Percentiles rank a stretch among this genome's conserved stretches.
phyloP scores from a whole-genome alignment of 495 filamentous ascomycete genomes.

The Xylaria grammica region DNA sequence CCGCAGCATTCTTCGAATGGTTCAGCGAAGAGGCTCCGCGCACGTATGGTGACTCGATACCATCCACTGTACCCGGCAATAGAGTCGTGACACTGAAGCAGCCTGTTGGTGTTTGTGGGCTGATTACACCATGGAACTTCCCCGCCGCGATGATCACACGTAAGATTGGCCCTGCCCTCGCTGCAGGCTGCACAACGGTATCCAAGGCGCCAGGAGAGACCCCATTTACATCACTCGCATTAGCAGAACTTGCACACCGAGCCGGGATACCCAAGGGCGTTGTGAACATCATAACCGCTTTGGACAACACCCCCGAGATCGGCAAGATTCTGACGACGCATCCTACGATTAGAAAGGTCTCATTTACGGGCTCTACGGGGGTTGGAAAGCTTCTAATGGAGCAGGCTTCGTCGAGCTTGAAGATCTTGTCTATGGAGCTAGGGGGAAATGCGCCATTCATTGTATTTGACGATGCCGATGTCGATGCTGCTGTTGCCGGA shows the following conservation, averaged over 20 bases:
- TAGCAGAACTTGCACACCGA: conserved; percentile 80
- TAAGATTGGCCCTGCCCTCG: conserved; percentile 85
- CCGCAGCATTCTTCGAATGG: conserved; percentile 83
- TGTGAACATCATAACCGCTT: conserved; percentile 78
- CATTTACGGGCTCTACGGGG: conserved; percentile 85
- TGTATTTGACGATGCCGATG: conserved; percentile 88
- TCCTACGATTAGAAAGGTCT: conserved; percentile 78
- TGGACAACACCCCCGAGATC: conserved; percentile 72
- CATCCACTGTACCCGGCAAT: conserved; percentile 69
- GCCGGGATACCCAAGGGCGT: conserved; percentile 87
- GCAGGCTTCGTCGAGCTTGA: conserved; percentile 78
- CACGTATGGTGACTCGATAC: conserved; percentile 77
- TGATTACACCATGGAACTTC: conserved; percentile 98
- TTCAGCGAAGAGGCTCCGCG: conserved; percentile 79
- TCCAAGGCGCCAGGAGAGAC: conserved; percentile 86
- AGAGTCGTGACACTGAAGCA: conserved; percentile 81
- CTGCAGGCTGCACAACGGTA: conserved; percentile 76
- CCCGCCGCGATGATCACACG: conserved; percentile 91
- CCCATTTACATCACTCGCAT: conserved; percentile 79
- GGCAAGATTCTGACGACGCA: conserved; percentile 75
- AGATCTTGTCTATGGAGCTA: conserved; percentile 86
- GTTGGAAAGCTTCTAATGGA: conserved; percentile 91
- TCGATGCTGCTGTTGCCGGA: conserved; percentile 76
- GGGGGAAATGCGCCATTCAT: conserved; percentile 94
- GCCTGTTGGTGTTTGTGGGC: conserved; percentile 89